Evolutionary conservation across 1,284 basidiomycete species (phyloP), one percentile per base, ranked within the genome.

Genomic region (Anthracocystis panici-leucophaei): DNA sequence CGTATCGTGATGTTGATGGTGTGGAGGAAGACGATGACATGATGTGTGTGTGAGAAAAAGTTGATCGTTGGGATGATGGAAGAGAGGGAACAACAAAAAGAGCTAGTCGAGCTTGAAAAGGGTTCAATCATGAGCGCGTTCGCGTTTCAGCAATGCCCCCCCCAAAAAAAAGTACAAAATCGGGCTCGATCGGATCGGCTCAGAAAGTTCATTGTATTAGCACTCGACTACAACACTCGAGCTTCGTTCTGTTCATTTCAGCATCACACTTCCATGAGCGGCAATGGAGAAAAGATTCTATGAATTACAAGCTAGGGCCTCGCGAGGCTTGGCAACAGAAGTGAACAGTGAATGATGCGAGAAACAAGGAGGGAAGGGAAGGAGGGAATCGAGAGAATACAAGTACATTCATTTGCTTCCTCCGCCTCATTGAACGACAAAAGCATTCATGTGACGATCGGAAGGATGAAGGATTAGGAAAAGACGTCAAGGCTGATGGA

Each of bases 301-400:
- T 64, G 62, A 48, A 54, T 65, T 65, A 65, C 62, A 65, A 58
- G 49, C 42, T 56, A 48, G 35, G 23, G 18, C 27, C 27, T 11
- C 14, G 21, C 25, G 25, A 25, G 42, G 48, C n/a, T 20, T 41
- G 64, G 44, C 56, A 23, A 44, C 25, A 35, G 57, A 20, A 31
- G 35, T 18, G 27, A 57, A 29, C 25, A 33, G 16, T 6, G 16
- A 44, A 62, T 8, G 7, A 38, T 62, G 59, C 63, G 45, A 35
- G 35, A 21, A 46, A 38, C 23, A 44, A 35, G 20, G 25, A 31
- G 9, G 31, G n/a, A 29, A 29, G 12, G 27, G 16, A 48, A 29
- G 46, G 27, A n/a, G 27, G 27, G 27, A 12, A 20, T 20, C 9
- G 48, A 57, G n/a, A 45, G 50, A 41, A 57, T 60, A 60, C 57